Base-by-base conservation (phyloP, 176 grass and related monocot species). In the Rhynchospora pubera region DNA sequence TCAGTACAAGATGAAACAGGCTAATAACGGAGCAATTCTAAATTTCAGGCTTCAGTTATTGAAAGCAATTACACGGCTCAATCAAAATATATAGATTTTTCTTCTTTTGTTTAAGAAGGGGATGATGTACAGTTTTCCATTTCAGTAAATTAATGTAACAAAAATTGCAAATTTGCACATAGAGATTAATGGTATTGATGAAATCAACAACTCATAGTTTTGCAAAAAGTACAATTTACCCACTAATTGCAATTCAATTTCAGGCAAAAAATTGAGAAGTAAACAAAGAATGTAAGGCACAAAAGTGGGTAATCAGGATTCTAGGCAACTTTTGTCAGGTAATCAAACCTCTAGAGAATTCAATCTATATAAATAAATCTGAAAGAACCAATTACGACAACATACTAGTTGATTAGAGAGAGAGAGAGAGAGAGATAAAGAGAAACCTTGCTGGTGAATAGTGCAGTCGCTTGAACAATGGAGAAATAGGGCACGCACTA, bases 401-500 rank as follows among this genome's bases (percentile, higher is more conserved):
- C 7, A 39, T 39, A 39, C 34, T 3, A 39, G 34, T 39, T 39
- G 34, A 39, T 39, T 39, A 39, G 34, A 1, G 57, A 30, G 56
- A 44, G 19, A 65, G 43, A 65, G 9, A 12, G n/a, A n/a, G n/a
- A n/a, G n/a, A n/a, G n/a, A n/a, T n/a, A n/a, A n/a, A 64, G 19
- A 48, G 30, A 61, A 1, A 80, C 18, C 57, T 63, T 78, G n/a
- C n/a, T n/a, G n/a, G n/a, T n/a, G n/a, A n/a, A n/a, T n/a, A n/a
- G n/a, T n/a, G n/a, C 14, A 22, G 42, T 45, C 13, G 72, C 23
- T 44, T 80, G 1, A 24, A 24, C 9, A 47, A 80, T 62, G 78
- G 78, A 80, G 57, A 80, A 80, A 45, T 80, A 80, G 78, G 50
- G 72, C 72, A 77, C 72, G 72, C 72, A 77, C 72, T 1, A 8